These are phyloP conservation scores for Arthrobotrys entomopaga DNA, from an alignment of 2,329 filamentous ascomycete genomes.

Conservation along the genomic window DNA sequence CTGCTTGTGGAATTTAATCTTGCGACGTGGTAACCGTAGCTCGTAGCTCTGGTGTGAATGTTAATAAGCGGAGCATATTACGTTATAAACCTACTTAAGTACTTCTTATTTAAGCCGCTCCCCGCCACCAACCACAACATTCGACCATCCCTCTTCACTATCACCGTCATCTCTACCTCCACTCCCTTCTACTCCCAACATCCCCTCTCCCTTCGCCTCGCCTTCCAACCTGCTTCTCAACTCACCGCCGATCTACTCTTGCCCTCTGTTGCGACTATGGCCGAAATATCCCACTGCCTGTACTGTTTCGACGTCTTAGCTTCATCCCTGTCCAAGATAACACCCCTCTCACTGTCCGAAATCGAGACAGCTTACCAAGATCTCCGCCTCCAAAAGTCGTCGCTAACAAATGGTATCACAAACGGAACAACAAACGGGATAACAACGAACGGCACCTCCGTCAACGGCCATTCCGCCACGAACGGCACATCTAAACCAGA, in stretches of 20 bases:
- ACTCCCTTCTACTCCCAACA: neutral
- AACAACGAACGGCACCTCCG: slow-evolving; percentile 37
- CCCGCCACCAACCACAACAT: neutral
- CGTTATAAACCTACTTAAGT: no score
- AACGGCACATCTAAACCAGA: slow-evolving; percentile 63
- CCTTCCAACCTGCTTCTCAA: slow-evolving; percentile 14
- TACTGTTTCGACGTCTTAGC: slow-evolving; percentile 90
- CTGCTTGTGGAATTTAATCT: no score
- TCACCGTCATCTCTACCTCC: slow-evolving; percentile 2
- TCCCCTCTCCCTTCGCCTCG: neutral
- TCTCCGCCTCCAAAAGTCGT: slow-evolving; percentile 62
- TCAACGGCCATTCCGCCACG: slow-evolving; percentile 18
- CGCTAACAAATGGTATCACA: slow-evolving; percentile 57
- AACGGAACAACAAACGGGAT: slow-evolving; percentile 57
- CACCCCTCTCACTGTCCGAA: slow-evolving; percentile 69
- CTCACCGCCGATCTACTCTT: neutral
- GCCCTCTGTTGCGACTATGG: slow-evolving; percentile 69
- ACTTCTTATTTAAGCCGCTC: neutral
- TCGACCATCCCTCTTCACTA: slow-evolving; percentile 19
- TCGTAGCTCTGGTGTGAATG: no score
- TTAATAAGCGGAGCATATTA: no score
- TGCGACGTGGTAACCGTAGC: no score
- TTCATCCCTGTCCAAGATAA: slow-evolving; percentile 76
- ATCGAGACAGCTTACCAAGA: slow-evolving; percentile 76
- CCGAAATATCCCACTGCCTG: slow-evolving; percentile 83